Base-by-base conservation (phyloP, 192 early-diverging fungal genomes). In the Podila minutissima region DNA sequence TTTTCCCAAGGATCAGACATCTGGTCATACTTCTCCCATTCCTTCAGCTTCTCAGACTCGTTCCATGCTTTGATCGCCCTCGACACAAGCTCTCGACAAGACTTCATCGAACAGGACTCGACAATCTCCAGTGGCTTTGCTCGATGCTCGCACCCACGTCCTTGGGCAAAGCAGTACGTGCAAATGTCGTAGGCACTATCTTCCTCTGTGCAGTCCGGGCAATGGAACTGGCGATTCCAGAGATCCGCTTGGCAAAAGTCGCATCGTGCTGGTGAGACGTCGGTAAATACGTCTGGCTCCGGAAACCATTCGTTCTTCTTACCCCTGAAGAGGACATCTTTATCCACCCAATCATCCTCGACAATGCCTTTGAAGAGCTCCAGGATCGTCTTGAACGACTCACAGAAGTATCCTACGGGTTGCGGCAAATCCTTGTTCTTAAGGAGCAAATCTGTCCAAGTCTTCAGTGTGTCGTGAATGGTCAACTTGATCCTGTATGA, bases 331-430 rank as follows among this genome's bases (percentile, higher is more conserved):
- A 20, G 24, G 46, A 46, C 29, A 24, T n/a, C 46, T 41, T 66
- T 0, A 24, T 81, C 77, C 5, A 81, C 62, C 77, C 77, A 81
- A 55, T 81, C 77, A 13, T 73, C 71, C 35, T 81, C 77, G 2
- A 73, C 67, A 17, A 81, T 73, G n/a, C 29, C n/a, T 22, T 22
- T 24, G 32, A 65, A 81, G 19, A 81, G 67, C 2, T 33, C 29
- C 9, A 81, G 19, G 0, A 81, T 48, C 22, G 46, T 59, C 26
- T 65, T 69, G 77, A 65, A 81, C 1, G 70, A 67, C 41, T 73
- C 46, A 22, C 64, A 58, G n/a, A 81, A 81, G 2, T 64, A 15
- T 10, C 67, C 58, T 22, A 67, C 61, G 12, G 77, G 33, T 53
- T 73, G 5, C 5, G 61, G 51, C 19, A 72, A 5, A 12, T 24